These are phyloP conservation scores for Thelephora aurantiotincta DNA, from an alignment of 768 basidiomycete genomes.

Conservation along the genomic window DNA sequence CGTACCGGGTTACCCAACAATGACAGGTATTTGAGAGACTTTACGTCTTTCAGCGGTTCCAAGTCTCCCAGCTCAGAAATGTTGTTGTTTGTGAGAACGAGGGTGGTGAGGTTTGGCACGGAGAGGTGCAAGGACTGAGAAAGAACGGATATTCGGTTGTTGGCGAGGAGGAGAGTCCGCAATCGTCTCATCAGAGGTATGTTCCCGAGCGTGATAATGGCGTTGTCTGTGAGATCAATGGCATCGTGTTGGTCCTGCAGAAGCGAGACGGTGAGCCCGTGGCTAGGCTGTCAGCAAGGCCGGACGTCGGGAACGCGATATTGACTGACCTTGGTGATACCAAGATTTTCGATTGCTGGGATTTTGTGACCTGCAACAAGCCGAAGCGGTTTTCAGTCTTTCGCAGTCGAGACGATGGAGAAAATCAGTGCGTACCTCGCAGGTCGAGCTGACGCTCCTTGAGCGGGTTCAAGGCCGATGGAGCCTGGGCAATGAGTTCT, in stretches of 20 bases:
- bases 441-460: conserved; percentile 89
- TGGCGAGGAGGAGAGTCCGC: conserved; percentile 71
- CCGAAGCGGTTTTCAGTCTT: conserved; percentile 2
- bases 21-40: conserved; percentile 59
- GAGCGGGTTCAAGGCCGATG: conserved; percentile 65
- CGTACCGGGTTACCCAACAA: conserved; percentile 73
- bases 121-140: conserved; percentile 75
- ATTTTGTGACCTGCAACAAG: conserved; percentile 69
- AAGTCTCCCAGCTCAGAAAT: conserved; percentile 72
- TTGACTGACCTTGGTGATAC: conserved; percentile 66
- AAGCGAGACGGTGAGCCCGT: background rate
- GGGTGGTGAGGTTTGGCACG: conserved; percentile 69
- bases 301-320: conserved; percentile 8
- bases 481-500: conserved; percentile 75
- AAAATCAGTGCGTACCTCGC: conserved; percentile 42
- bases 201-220: conserved; percentile 70
- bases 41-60: conserved; percentile 67
- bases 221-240: conserved; percentile 90
- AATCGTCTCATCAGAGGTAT: conserved; percentile 79
- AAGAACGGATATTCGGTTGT: conserved; percentile 78
- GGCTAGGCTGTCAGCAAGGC: background rate
- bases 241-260: conserved; percentile 82
- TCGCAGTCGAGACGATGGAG: conserved; percentile 5
- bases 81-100: conserved; percentile 76
- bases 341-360: conserved; percentile 91